A percentile compares a stretch with the other conserved stretches of the same genome.
These are phyloP conservation scores for Pelargonium fulgidum DNA, from an alignment of 441 rosid species.

Conservation along the genomic window DNA sequence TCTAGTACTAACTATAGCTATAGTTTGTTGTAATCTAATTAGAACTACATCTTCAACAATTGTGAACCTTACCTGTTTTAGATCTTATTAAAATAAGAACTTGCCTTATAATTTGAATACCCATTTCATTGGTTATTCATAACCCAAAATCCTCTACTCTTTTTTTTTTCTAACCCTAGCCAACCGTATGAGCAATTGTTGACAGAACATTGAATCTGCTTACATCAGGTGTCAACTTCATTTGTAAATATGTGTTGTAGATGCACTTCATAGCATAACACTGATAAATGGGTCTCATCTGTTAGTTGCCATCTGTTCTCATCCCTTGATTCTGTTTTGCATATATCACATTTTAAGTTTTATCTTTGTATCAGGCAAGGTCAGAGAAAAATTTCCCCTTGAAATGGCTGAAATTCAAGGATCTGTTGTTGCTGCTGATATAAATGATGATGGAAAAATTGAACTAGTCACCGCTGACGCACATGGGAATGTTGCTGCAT, in stretches of 20 bases:
- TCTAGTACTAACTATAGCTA: too few species aligned
- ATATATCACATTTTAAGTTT: too few species aligned
- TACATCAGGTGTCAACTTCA: too few species aligned
- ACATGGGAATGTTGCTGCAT: conserved; percentile 99
- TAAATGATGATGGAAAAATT: conserved; percentile 97
- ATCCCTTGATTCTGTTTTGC: not conserved
- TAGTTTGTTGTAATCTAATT: too few species aligned
- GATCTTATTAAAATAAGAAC: not conserved
- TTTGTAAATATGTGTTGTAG: not conserved
- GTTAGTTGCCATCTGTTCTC: not conserved
- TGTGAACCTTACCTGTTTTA: not conserved
- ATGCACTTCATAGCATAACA: not conserved
- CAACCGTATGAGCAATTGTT: too few species aligned
- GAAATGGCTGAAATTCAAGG: conserved; percentile 99
- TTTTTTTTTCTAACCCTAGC: too few species aligned
- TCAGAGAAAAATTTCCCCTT: conserved; percentile 84
- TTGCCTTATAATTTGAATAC: not conserved
- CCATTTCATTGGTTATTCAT: not conserved
- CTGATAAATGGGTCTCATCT: not conserved
- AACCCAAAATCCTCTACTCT: too few species aligned
- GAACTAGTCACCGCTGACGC: conserved; percentile 93
- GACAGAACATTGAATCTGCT: too few species aligned
- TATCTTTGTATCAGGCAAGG: conserved; percentile 44
- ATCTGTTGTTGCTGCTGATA: conserved; percentile 91
- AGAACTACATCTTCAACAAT: too few species aligned